Percentiles rank a stretch among this genome's conserved stretches.
Conservation (phyloP, 2,329 filamentous ascomycete species). For the Monosporascus sp. region DNA sequence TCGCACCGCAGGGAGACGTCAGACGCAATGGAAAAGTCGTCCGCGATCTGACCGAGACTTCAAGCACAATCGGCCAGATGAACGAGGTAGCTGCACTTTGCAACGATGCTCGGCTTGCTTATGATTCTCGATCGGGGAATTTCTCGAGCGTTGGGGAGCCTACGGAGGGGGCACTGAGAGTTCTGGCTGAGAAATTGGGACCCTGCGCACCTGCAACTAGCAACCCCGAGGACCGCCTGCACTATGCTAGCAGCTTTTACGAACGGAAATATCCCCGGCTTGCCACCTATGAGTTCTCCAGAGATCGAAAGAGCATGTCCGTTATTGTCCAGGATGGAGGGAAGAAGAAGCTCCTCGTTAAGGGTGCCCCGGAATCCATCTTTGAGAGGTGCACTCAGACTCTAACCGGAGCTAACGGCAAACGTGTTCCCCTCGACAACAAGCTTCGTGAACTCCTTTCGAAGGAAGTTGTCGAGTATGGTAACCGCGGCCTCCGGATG, state of each 20-base stretch:
- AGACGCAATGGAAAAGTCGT: slow-evolving; percentile 63
- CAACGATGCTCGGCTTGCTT: slow-evolving; percentile 81
- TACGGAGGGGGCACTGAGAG: slow-evolving; percentile 88
- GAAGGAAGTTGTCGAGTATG: slow-evolving; percentile 82
- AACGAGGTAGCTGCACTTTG: slow-evolving; percentile 69
- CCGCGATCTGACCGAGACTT: slow-evolving; percentile 64
- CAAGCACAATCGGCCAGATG: slow-evolving; percentile 76
- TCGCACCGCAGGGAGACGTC: slow-evolving; percentile 76
- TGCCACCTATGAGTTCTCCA: slow-evolving; percentile 92
- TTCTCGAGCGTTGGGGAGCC: slow-evolving; percentile 89
- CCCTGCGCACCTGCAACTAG: slow-evolving; percentile 60
- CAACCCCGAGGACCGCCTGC: slow-evolving; percentile 60
- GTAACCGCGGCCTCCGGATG: slow-evolving; percentile 86
- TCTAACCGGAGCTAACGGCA: slow-evolving; percentile 72
- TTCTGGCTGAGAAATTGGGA: slow-evolving; percentile 90
- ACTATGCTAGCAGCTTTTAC: slow-evolving; percentile 81
- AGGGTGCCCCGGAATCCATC: slow-evolving; percentile 92
- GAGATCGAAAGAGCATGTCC: slow-evolving; percentile 99
- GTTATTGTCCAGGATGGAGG: slow-evolving; percentile 72
- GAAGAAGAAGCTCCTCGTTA: slow-evolving; percentile 81
- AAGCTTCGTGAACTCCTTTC: slow-evolving; percentile 66
- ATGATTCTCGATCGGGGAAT: slow-evolving; percentile 68
- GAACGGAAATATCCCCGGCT: slow-evolving; percentile 70
- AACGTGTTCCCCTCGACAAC: slow-evolving; percentile 66
- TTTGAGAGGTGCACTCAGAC: slow-evolving; percentile 86